Evolutionary conservation across 164 flowering plant species (phyloP), one percentile per base, ranked within the genome.

Genomic region (Santalum album): DNA sequence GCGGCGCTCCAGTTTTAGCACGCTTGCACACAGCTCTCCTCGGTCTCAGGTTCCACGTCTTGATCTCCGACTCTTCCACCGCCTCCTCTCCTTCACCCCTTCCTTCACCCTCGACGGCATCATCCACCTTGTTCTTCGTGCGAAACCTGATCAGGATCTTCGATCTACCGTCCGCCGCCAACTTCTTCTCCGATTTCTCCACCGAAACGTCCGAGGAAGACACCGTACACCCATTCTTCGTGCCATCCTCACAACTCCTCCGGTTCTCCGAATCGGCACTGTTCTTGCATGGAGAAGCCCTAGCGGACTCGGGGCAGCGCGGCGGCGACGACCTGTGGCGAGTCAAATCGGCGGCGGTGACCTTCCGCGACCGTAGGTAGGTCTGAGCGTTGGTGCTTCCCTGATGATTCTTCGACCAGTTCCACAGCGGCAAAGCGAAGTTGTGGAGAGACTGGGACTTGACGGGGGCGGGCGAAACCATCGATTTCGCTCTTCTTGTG

Each of bases 391-490:
- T 38, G 45, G 48, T 52, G 56, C 21, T 14, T 4, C 34, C 34
- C 34, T 29, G 34, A 35, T 58, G 46, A 48, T 54, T 63, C 24
- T 62, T 56, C 12, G 60, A 35, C 76, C 76, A 75, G 49, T 61
- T 71, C 26, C 70, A 49, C 40, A 49, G 48, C 18, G 74, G 53
- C 4, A 72, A 47, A 0, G 65, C 17, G 43, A 72, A 72, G 55
- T 64, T 66, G 39, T 75, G 76, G 11, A 66, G 66, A 2, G 72
- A 66, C 23, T 73, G 69, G 12, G 74, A 64, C 42, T 74, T 70
- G 15, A 55, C 20, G 1, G 71, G 44, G 1, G 43, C 54, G 0
- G 72, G 16, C 12, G 71, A 60, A 16, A 67, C 54, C 72, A 68
- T 38, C 12, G 36, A 32, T 0, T 29, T 29, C 9, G 6, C 34